These are phyloP conservation scores for Nakaseomyces nivariensis DNA, from an alignment of 1,139 yeast genomes.

Conservation along the genomic window DNA sequence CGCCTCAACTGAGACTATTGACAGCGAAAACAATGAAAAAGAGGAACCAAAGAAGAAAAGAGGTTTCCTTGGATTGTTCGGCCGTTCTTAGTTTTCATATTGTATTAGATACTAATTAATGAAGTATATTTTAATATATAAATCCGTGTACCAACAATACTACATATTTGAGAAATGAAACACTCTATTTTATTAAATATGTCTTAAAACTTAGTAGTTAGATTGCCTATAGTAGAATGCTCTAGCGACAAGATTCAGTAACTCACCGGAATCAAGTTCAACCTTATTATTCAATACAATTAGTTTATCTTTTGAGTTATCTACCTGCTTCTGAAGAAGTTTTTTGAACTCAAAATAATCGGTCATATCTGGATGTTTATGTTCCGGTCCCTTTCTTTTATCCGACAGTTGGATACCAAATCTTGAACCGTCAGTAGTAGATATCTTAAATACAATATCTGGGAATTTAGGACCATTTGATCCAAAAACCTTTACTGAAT, in stretches of 20 bases:
- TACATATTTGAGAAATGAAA: background rate
- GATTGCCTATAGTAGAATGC: constrained; percentile 14
- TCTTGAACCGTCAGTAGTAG: constrained; percentile 43
- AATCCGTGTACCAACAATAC: background rate
- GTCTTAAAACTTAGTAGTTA: background rate
- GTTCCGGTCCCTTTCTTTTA: constrained; percentile 21
- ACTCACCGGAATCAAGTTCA: constrained; percentile 13
- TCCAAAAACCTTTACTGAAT: constrained; percentile 33
- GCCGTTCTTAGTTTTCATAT: constrained; percentile 23
- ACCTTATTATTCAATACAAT: constrained; percentile 18
- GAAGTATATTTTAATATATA: background rate
- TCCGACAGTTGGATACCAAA: constrained; percentile 26
- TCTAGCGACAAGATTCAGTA: constrained; percentile 18
- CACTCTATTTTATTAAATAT: background rate
- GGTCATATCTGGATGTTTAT: constrained; percentile 14
- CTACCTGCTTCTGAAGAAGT: constrained; percentile 20
- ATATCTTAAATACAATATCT: constrained; percentile 61
- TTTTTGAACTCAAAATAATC: constrained; percentile 22
- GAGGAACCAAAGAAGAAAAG: constrained; percentile 30
- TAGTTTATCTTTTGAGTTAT: constrained; percentile 12
- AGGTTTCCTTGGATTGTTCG: constrained; percentile 42
- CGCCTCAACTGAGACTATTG: background rate
- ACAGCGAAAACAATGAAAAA: constrained; percentile 4
- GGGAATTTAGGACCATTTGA: constrained; percentile 47
- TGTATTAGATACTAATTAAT: background rate